Evolutionary conservation across 768 basidiomycete genomes (phyloP).

Genomic region (Suillus fuscotomentosus): DNA sequence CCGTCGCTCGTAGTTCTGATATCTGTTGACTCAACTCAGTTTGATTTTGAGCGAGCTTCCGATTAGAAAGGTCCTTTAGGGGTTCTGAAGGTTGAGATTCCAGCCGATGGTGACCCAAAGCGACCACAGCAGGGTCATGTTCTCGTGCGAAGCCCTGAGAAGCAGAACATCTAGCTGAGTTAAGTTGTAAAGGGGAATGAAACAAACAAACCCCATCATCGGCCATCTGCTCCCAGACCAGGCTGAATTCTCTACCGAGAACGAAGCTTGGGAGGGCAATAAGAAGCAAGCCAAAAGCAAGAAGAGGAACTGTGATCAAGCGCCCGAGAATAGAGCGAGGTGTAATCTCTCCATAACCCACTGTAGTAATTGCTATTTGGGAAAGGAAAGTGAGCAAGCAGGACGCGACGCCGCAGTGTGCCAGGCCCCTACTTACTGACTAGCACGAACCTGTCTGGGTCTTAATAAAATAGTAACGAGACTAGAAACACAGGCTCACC

Average conservation of each 20-base stretch:
- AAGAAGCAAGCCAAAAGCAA: constrained; percentile 83
- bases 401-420: neutral
- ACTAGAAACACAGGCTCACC: constrained; percentile 49
- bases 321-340: constrained; percentile 87
- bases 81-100: constrained; percentile 13
- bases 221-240: constrained; percentile 86
- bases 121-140: constrained; percentile 16
- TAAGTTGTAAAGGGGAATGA: neutral
- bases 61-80: constrained; percentile 49
- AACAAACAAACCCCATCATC: constrained; percentile 37
- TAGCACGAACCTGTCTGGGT: constrained; percentile 59
- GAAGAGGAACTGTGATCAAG: constrained; percentile 79
- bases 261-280: constrained; percentile 93
- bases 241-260: constrained; percentile 86
- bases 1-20: constrained; percentile 47
- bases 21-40: constrained; percentile 67
- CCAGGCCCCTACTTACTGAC: constrained; percentile 55
- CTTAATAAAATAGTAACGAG: neutral
- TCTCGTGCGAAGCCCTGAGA: constrained; percentile 10
- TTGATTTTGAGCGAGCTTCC: constrained; percentile 65
- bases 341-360: constrained; percentile 91
- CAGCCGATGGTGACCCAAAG: constrained; percentile 14
- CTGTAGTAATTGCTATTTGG: constrained; percentile 76
- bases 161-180: constrained; percentile 4
- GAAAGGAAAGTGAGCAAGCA: neutral